A percentile compares a stretch with the other conserved stretches of the same genome.
These are phyloP conservation scores for Salix koriyanagi DNA, from an alignment of 345 rosid genomes.

Conservation along the genomic window DNA sequence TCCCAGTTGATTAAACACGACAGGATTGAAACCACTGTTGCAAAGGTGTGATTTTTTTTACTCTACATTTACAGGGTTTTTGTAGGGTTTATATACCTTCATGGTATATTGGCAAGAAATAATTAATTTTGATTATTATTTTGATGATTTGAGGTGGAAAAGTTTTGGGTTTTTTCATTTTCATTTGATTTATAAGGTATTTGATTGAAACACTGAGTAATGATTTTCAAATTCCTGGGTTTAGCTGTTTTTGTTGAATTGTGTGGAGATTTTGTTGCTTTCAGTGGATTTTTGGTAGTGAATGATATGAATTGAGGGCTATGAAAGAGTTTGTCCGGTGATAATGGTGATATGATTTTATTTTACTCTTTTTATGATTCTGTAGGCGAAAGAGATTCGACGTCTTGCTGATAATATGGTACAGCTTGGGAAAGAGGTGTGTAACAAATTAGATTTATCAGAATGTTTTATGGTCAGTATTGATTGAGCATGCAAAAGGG, in stretches of 20 bases:
- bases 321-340: not conserved
- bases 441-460: not conserved
- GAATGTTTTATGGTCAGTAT: not conserved
- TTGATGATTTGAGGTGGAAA: not conserved
- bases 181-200: not conserved
- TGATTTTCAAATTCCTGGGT: not conserved
- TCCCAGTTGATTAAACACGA: constrained; percentile 96
- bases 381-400: constrained; percentile 84
- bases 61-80: constrained; percentile 16
- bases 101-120: not conserved
- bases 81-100: constrained; percentile 15
- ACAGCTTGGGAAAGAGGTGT: constrained; percentile 87
- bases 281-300: not conserved
- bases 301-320: not conserved
- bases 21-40: constrained; percentile 84
- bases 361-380: not conserved
- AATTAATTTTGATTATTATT: not conserved
- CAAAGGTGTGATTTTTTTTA: constrained; percentile 44
- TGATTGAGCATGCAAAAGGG: not conserved
- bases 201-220: not conserved
- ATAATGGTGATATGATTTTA: not conserved
- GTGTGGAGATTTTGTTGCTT: not conserved
- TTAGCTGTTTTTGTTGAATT: not conserved
- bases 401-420: constrained; percentile 92
- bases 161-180: not conserved